phyloP scores from a whole-genome alignment of 208 protist species.

The Naegleria gruberi region DNA sequence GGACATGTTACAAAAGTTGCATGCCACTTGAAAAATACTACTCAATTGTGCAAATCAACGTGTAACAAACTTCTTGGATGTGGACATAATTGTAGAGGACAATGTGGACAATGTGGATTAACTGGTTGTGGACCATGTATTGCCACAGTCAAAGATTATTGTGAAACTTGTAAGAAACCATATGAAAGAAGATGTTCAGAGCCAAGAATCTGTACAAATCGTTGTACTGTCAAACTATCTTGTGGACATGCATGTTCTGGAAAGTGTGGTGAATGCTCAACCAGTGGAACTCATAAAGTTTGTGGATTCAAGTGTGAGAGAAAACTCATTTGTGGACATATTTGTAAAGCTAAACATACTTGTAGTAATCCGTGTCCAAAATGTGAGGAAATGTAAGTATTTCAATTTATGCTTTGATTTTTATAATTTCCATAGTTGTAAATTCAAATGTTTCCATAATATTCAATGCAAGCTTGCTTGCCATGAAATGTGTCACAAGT shows the following conservation, averaged over 20 bases:
- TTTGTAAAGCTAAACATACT: neutral
- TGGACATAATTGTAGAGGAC: neutral
- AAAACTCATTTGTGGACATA: conserved; percentile 31
- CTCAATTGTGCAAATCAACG: neutral
- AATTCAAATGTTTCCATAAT: neutral
- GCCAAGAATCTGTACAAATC: neutral
- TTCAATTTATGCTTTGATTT: conserved; percentile 15
- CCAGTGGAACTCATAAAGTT: neutral
- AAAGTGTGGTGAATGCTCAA: conserved; percentile 4
- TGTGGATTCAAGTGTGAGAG: neutral
- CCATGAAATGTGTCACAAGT: conserved; percentile 15
- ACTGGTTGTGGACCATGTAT: neutral
- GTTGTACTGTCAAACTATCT: neutral
- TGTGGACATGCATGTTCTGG: conserved; percentile 34
- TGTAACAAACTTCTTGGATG: neutral
- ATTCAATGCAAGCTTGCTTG: neutral
- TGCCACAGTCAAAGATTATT: neutral
- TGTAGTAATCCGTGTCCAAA: neutral
- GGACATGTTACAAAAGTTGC: neutral
- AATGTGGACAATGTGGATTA: neutral
- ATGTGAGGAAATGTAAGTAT: conserved; percentile 17
- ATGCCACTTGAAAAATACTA: neutral
- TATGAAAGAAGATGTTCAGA: neutral
- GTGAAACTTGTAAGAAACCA: neutral
- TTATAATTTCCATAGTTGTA: neutral